Conservation (phyloP, 2,329 filamentous ascomycete genomes). For the Xylaria sp. region DNA sequence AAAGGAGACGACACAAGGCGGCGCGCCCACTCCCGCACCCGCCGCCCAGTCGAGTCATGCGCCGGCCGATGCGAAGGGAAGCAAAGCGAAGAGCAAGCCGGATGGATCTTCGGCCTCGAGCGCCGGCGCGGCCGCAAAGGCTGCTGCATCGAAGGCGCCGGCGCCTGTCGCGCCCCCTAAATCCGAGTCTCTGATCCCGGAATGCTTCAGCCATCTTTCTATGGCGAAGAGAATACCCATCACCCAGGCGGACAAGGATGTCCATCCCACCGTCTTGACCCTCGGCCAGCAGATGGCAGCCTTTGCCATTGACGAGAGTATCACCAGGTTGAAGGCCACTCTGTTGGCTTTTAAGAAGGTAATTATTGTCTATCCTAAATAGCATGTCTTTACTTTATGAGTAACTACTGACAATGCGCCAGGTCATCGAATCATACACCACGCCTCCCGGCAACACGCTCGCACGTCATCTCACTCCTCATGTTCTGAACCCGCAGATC, state of each 20-base stretch:
- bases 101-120: conserved; percentile 35
- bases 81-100: conserved; percentile 44
- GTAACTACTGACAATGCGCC: conserved; percentile 10
- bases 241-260: conserved; percentile 62
- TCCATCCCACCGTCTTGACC: conserved; percentile 79
- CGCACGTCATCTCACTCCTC: conserved; percentile 83
- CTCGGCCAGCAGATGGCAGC: conserved; percentile 86
- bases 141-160: conserved; percentile 32
- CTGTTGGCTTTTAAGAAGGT: conserved; percentile 85
- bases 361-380: conserved; percentile 11
- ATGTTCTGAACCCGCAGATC: conserved; percentile 90
- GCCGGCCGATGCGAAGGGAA: conserved; percentile 40
- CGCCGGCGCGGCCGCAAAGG: conserved; percentile 28
- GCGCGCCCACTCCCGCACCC: conserved; percentile 30
- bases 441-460: conserved; percentile 81
- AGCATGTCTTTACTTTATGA: neutral
- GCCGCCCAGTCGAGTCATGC: conserved; percentile 36
- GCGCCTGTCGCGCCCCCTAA: conserved; percentile 39
- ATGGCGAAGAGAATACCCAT: conserved; percentile 55
- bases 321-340: conserved; percentile 79
- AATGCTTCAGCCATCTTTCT: conserved; percentile 76
- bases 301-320: conserved; percentile 85
- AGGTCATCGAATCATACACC: conserved; percentile 90
- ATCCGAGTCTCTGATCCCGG: conserved; percentile 61
- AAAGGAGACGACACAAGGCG: conserved; percentile 40